Conservation (phyloP, 2,329 filamentous ascomycete species). For the Fusarium penzigii region DNA sequence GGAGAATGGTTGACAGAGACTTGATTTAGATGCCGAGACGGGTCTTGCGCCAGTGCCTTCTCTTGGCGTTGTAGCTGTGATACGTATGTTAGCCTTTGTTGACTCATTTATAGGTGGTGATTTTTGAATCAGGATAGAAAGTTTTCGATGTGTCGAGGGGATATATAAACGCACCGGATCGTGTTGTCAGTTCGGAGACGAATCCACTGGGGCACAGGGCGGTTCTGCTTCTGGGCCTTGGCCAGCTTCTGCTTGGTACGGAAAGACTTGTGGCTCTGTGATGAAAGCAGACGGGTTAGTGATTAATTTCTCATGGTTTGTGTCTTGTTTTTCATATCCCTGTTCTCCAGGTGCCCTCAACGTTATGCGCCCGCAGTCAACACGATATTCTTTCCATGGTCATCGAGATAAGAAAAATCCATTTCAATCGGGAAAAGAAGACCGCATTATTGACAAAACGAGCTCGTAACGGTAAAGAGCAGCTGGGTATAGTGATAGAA, state of each 20-base stretch:
- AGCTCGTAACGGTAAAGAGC: too few species aligned
- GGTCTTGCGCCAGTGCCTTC: constrained; percentile 99
- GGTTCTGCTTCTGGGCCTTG: constrained; percentile 99
- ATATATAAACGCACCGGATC: constrained; percentile 77
- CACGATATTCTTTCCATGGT: constrained; percentile 3
- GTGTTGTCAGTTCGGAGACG: constrained; percentile 97
- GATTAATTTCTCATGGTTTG: constrained; percentile 9
- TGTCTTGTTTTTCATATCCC: too few species aligned
- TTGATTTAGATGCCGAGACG: constrained; percentile 89
- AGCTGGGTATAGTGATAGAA: background rate
- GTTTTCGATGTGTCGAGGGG: constrained; percentile 1
- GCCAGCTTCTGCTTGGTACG: constrained; percentile 99
- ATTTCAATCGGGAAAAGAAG: background rate
- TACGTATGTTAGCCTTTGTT: too few species aligned
- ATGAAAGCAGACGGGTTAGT: constrained; percentile 26
- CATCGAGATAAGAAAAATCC: constrained; percentile 3
- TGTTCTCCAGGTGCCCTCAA: too few species aligned
- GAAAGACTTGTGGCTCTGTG: constrained; percentile 99
- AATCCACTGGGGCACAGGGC: constrained; percentile 99
- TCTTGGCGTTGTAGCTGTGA: constrained; percentile 97
- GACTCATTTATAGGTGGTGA: too few species aligned
- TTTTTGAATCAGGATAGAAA: background rate
- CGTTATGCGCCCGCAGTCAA: too few species aligned
- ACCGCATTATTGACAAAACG: too few species aligned
- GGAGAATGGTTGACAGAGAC: constrained; percentile 28